Evolutionary conservation across 129 eudicot species (phyloP).

Genomic region (Dittrichia graveolens): DNA sequence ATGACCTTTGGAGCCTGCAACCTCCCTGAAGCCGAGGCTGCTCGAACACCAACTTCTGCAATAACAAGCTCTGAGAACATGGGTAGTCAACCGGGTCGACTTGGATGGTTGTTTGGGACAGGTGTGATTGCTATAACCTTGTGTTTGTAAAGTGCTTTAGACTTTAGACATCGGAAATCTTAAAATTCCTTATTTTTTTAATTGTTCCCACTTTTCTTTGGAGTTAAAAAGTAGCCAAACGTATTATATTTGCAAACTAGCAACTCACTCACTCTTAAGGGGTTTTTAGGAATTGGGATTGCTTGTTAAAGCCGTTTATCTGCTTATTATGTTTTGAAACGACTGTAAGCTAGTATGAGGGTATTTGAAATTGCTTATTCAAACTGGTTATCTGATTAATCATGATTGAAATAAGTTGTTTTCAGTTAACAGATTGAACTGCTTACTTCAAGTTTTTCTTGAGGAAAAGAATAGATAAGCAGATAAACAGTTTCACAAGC

Average conservation of each 20-base stretch:
- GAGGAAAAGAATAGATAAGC: too few species aligned
- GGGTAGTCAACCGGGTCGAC: slow-evolving; percentile 26
- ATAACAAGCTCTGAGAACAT: slow-evolving; percentile 24
- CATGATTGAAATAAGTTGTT: too few species aligned
- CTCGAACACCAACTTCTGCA: slow-evolving; percentile 37
- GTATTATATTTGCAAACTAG: neutral
- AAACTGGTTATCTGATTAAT: too few species aligned
- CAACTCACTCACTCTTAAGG: slow-evolving; percentile 11
- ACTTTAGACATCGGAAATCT: slow-evolving; percentile 4
- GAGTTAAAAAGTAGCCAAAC: neutral
- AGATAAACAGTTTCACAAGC: too few species aligned
- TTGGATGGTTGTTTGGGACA: slow-evolving; percentile 36
- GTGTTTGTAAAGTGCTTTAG: slow-evolving; percentile 29
- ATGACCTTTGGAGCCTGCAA: slow-evolving; percentile 64
- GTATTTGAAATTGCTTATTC: too few species aligned
- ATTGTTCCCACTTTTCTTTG: slow-evolving; percentile 13
- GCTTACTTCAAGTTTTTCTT: too few species aligned
- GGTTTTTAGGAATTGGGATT: neutral
- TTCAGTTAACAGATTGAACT: too few species aligned
- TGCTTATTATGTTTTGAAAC: too few species aligned
- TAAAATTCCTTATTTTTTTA: neutral
- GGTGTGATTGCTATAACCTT: slow-evolving; percentile 30
- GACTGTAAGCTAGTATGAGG: too few species aligned
- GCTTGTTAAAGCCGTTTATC: too few species aligned
- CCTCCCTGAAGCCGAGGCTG: slow-evolving; percentile 40